Evolutionary conservation across 1,284 basidiomycete species (phyloP), one percentile per base, ranked within the genome.

Genomic region (Sporisorium graminicola): DNA sequence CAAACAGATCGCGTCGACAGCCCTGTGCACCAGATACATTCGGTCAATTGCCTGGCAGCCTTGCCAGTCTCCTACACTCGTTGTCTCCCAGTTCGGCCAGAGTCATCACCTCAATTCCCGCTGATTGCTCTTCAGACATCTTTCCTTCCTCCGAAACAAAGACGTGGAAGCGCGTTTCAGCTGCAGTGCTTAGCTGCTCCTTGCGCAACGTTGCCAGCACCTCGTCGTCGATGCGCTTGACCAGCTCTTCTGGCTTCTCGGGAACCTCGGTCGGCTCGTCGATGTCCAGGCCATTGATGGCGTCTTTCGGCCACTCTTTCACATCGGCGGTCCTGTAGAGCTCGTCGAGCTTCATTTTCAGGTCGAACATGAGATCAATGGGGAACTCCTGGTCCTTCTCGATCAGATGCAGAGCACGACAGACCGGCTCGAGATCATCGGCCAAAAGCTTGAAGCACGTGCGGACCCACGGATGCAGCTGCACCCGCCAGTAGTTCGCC

Each of bases 251-350:
- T 7, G 68, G 69, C 29, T 77, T 37, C 10, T 64, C 63, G 1
- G 67, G 63, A 14, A 66, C 47, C 43, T 75, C 59, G 16, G 43
- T 70, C 18, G 73, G 73, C 50, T 75, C 73, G 3, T 75, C 73
- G 29, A 75, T 66, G 0, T 53, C 56, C 49, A 55, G 56, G 2
- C 63, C 58, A 37, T 43, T 55, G 51, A 70, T 67, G 13, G 56
- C 63, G 20, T 66, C 63, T n/a, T 10, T 22, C 5, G 50, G n/a
- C 63, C 63, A 59, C 22, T 66, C 57, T n/a, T 75, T 57, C 10
- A 66, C 47, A n/a, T 62, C 29, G 2, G 53, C 66, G 5, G 59
- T 33, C 12, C 44, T 57, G 54, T 63, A 60, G 4, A 70, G 26
- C 6, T 43, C 33, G 20, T 75, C 73, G 49, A 75, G 59, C 64